Conservation (phyloP, 2,329 filamentous ascomycete genomes). For the Exserohilum turcica region DNA sequence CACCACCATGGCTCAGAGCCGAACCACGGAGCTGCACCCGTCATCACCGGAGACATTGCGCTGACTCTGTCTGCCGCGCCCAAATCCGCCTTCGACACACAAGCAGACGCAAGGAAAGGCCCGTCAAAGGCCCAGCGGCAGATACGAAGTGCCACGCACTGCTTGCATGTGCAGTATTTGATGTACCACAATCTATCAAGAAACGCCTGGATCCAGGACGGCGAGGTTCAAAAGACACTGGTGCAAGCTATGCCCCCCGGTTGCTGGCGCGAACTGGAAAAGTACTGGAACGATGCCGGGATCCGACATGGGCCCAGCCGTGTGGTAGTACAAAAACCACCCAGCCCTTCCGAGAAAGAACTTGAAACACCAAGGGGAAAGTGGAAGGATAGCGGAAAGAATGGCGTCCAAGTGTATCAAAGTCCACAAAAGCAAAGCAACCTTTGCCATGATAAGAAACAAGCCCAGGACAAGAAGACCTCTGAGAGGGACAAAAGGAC, state of each 20-base stretch:
- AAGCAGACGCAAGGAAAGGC: slow-evolving; percentile 74
- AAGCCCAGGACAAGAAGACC: slow-evolving; percentile 41
- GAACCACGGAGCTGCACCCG: slow-evolving; percentile 49
- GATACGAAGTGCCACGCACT: slow-evolving; percentile 79
- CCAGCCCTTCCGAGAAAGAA: slow-evolving; percentile 66
- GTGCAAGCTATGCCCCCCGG: slow-evolving; percentile 35
- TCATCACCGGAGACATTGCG: slow-evolving; percentile 70
- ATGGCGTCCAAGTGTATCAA: slow-evolving; percentile 40
- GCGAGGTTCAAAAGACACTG: slow-evolving; percentile 40
- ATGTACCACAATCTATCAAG: slow-evolving; percentile 85
- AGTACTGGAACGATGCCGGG: slow-evolving; percentile 72
- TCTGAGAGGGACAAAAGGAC: slow-evolving; percentile 52
- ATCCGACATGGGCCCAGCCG: slow-evolving; percentile 80
- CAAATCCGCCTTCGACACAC: slow-evolving; percentile 32
- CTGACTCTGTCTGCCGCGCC: slow-evolving; percentile 62
- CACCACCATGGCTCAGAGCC: slow-evolving; percentile 42
- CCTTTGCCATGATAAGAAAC: slow-evolving; percentile 10
- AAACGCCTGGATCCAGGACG: slow-evolving; percentile 46
- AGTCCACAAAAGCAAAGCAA: slow-evolving; percentile 24
- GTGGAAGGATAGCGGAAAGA: slow-evolving; percentile 51
- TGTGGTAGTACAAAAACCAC: slow-evolving; percentile 66
- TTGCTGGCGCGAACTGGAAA: slow-evolving; percentile 45
- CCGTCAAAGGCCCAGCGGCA: slow-evolving; percentile 82
- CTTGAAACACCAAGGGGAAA: slow-evolving; percentile 29
- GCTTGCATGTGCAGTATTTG: slow-evolving; percentile 83